Evolutionary conservation across 148 eudicot species (phyloP), one percentile per base, ranked within the genome.

Genomic region (Rhododendron simsii): DNA sequence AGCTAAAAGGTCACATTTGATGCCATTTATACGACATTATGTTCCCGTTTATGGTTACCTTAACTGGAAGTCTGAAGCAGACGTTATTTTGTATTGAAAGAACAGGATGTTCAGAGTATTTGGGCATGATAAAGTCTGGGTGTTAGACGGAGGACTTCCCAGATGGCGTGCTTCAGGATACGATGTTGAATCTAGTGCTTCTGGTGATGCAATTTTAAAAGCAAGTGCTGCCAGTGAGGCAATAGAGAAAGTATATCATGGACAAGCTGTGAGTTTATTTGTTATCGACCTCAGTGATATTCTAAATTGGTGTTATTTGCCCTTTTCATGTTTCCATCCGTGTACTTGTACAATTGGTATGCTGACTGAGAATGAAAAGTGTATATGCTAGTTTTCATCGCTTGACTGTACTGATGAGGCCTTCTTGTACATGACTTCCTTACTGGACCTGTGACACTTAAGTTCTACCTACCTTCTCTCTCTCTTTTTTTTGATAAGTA

Each of bases 91-190:
- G 41, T 74, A 63, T 83, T 39, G 86, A 73, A 75, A 85, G 39
- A 81, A 80, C 89, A 97, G 99, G 99, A 97, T 97, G 99, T 97
- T 97, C 85, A 91, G 98, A 87, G 98, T 94, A 65, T 97, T 95
- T 90, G 99, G 99, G 82, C 98, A 97, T 90, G 96, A 97, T 53
- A 93, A 89, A 92, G 93, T 97, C 85, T 97, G 99, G 99, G 99
- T 97, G 87, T 91, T 97, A 86, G 98, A 97, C 89, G 99, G 99
- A 86, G 99, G 99, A 82, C 93, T 97, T 39, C 99, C 98, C 53
- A 90, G 91, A 88, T 97, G 99, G 99, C 95, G 95, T 74, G 94
- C 95, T 84, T 92, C 92, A 61, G 98, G 95, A 77, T 95, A 84
- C 87, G 98, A 95, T 92, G 98, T 95, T 85, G 98, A 97, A 90